Evolutionary conservation across 164 flowering plant species (phyloP), one percentile per base, ranked within the genome.

Genomic region (Euptelea pleiosperma): DNA sequence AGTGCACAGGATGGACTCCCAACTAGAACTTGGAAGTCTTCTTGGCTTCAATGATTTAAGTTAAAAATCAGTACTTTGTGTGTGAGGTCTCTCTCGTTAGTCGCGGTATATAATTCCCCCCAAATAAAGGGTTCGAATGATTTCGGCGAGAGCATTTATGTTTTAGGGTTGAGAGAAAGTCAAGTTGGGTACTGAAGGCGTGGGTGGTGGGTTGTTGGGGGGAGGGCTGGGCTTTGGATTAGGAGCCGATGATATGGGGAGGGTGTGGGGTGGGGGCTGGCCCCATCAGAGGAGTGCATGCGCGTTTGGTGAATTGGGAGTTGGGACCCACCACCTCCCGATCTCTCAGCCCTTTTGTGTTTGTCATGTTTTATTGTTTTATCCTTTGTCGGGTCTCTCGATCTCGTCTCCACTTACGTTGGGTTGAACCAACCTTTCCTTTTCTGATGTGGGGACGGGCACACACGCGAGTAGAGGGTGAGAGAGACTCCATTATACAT

Each of bases 281-380:
- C 2, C 42, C 41, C 41, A 8, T 12, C 42, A 11, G 11, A 25
- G n/a, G 41, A 30, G 55, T 50, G 78, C 78, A 68, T 65, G 72
- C 75, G 43, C 45, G 59, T 47, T 63, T 3, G 60, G 53, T 55
- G 52, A 29, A 16, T 65, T 21, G 73, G 74, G 35, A 34, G 6
- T 34, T 34, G 37, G 54, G 54, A 28, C 54, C 73, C 71, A 45
- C 63, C 6, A 48, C 55, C 43, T 39, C n/a, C 55, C 47, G 19
- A 58, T 64, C 40, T 68, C 58, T 39, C 11, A 14, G 37, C 57
- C 55, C 37, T 34, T 24, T 14, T 40, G 34, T n/a, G n/a, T n/a
- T n/a, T n/a, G n/a, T n/a, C n/a, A n/a, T n/a, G n/a, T 45, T 45
- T 8, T 9, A 21, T 45, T 24, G 2, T 45, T 45, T 45, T 21